Evolutionary conservation across 2,329 filamentous ascomycete genomes (phyloP).

Genomic region (Colletotrichum gigasporum): DNA sequence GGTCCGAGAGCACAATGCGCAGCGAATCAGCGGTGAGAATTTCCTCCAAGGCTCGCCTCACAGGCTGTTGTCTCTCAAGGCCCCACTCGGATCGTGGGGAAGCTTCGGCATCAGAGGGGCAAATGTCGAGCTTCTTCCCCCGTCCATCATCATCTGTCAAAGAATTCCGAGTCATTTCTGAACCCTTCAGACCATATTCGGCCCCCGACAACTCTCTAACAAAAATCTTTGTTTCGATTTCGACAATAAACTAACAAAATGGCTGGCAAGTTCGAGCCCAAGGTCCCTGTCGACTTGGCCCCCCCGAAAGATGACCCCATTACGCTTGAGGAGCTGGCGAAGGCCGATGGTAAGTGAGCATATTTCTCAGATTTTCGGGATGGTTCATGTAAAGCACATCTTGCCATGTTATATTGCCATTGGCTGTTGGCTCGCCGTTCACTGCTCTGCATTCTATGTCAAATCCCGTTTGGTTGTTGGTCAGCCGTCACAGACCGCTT

Average conservation of each 20-base stretch:
- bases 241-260: conserved; percentile 47
- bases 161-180: not conserved
- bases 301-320: conserved; percentile 92
- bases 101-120: conserved; percentile 26
- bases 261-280: conserved; percentile 80
- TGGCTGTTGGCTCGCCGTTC: too few species aligned
- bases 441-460: too few species aligned
- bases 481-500: too few species aligned
- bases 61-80: not conserved
- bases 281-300: conserved; percentile 76
- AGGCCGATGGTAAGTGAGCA: conserved; percentile 77
- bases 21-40: conserved; percentile 7
- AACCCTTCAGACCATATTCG: not conserved
- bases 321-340: conserved; percentile 78
- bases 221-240: not conserved
- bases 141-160: conserved; percentile 7
- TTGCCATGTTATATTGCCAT: too few species aligned
- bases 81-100: conserved; percentile 28
- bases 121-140: conserved; percentile 26
- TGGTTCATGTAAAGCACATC: too few species aligned
- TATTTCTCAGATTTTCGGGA: too few species aligned
- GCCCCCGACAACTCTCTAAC: not conserved
- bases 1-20: not conserved
- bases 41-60: conserved; percentile 20
- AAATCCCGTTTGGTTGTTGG: too few species aligned